Percentiles rank a stretch among this genome's conserved stretches.
Evolutionary conservation across 805 yeast genomes (phyloP).

Genomic region (Schwanniomyces yamadae): DNA sequence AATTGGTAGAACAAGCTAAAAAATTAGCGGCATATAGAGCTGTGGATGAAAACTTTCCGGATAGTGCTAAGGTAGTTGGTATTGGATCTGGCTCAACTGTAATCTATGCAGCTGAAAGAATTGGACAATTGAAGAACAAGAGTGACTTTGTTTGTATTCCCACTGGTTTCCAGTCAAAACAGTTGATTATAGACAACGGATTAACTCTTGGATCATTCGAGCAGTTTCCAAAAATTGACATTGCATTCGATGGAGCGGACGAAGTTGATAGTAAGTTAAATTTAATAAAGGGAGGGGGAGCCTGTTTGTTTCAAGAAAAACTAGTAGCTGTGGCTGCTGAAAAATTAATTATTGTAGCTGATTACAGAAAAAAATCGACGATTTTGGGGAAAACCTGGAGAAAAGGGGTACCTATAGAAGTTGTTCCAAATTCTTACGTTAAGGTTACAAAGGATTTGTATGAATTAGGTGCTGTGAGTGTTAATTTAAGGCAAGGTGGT

Average conservation of each 20-base stretch:
- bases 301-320: conserved; percentile 95
- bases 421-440: conserved; percentile 84
- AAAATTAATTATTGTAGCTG: conserved; percentile 86
- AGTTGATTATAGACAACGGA: conserved; percentile 79
- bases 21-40: conserved; percentile 88
- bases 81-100: conserved; percentile 98
- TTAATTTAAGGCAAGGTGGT: conserved; percentile 79
- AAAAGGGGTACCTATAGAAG: conserved; percentile 93
- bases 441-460: conserved; percentile 67
- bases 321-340: conserved; percentile 80
- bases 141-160: conserved; percentile 75
- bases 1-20: conserved; percentile 75
- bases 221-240: conserved; percentile 77
- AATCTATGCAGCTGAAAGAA: conserved; percentile 92
- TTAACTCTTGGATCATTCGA: conserved; percentile 78
- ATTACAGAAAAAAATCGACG: conserved; percentile 75
- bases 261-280: conserved; percentile 82
- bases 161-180: conserved; percentile 94
- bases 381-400: conserved; percentile 78
- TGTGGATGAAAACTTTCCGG: conserved; percentile 80
- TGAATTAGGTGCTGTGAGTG: conserved; percentile 60
- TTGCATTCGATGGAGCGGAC: conserved; percentile 98
- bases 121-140: conserved; percentile 65
- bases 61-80: conserved; percentile 73
- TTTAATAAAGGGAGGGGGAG: conserved; percentile 98